Base-by-base conservation (phyloP, 805 yeast genomes). In the Teunomyces barrocoloradensis region DNA sequence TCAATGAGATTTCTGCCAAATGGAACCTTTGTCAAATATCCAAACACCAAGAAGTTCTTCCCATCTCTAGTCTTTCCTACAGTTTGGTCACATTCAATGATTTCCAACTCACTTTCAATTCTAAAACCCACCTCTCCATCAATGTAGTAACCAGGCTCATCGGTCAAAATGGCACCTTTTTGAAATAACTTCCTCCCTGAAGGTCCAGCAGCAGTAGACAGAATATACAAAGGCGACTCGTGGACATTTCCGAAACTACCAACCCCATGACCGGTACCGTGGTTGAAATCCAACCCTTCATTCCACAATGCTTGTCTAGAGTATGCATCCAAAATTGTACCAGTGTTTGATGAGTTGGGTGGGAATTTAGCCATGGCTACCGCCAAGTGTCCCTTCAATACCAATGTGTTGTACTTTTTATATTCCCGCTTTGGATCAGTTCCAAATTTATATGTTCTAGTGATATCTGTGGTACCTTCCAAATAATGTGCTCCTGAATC, bases 211-310 rank as follows among this genome's bases (percentile, higher is more conserved):
- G 73, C 68, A 21, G 79, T 68, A 12, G 76, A 69, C 49, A 86
- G 88, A 50, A 94, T 82, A 12, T 91, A 96, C 46, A 92, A 78
- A 1, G 98, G 98, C 0, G 95, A 94, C 60, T 95, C 97, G 64
- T 94, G 99, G 13, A 94, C 98, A 63, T 86, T 85, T 40, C 95
- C 80, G 62, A 78, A 92, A 17, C 91, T 78, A 2, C 97, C 98
- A n/a, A 94, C 87, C 4, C 99, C 99, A 66, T 94, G 99, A 1
- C 98, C 97, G 0, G 98, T 89, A 7, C 99, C 98, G 66, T 94
- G 99, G 53, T 84, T 80, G 63, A 87, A 94, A 63, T 88, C 94
- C 42, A 89, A 71, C 0, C 98, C 98, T 44, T 81, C 75, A 34
- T 80, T 73, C 90, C 95, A 87, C 50, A 94, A 69, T 44, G 80